Evolutionary conservation across 2,329 filamentous ascomycete species (phyloP).

Genomic region (Neoarthrinium moseri): DNA sequence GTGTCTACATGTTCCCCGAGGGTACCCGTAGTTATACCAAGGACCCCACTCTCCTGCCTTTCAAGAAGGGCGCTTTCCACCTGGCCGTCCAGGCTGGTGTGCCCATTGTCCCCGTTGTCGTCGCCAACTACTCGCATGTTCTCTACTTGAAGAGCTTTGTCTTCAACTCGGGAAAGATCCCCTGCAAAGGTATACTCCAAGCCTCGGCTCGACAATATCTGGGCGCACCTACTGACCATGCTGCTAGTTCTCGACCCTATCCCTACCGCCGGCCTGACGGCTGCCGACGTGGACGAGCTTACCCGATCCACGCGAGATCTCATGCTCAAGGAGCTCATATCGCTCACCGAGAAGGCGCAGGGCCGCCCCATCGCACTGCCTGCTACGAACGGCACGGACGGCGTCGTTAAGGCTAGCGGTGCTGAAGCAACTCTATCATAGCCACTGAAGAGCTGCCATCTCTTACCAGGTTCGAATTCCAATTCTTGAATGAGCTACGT

Average conservation of each 20-base stretch:
- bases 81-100: slow-evolving; percentile 91
- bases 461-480: not conserved
- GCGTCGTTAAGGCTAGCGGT: slow-evolving; percentile 30
- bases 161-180: slow-evolving; percentile 70
- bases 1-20: slow-evolving; percentile 86
- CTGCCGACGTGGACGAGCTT: slow-evolving; percentile 76
- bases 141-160: slow-evolving; percentile 62
- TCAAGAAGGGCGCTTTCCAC: slow-evolving; percentile 99
- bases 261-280: slow-evolving; percentile 67
- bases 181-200: slow-evolving; percentile 64
- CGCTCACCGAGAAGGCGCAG: slow-evolving; percentile 50
- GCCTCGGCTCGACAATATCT: not conserved
- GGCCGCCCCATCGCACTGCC: slow-evolving; percentile 33
- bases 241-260: slow-evolving; percentile 78
- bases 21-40: slow-evolving; percentile 88
- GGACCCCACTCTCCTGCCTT: slow-evolving; percentile 81
- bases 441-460: not conserved
- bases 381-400: slow-evolving; percentile 20
- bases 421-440: slow-evolving; percentile 24
- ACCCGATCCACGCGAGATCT: slow-evolving; percentile 65
- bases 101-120: slow-evolving; percentile 83
- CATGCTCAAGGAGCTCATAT: slow-evolving; percentile 69
- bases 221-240: not conserved
- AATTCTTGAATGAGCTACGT: not conserved
- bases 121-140: slow-evolving; percentile 76